Evolutionary conservation across 305 asterid species (phyloP).

Genomic region (Rubia occidens): DNA sequence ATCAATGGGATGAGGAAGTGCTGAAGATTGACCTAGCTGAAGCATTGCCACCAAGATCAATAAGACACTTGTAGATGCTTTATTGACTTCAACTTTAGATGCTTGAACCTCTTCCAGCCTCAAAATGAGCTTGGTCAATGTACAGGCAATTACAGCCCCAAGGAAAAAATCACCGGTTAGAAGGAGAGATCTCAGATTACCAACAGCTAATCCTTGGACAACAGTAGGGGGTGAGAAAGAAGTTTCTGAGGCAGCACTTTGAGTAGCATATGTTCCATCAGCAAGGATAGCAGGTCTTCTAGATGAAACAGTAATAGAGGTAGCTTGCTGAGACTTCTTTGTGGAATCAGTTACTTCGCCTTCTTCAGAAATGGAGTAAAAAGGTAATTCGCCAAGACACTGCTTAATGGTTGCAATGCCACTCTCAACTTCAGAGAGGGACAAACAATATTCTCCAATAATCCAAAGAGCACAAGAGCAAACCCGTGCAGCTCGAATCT

Average conservation of each 20-base stretch:
- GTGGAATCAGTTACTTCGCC: slow-evolving; percentile 52
- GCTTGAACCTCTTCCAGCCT: slow-evolving; percentile 86
- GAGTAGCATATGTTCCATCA: slow-evolving; percentile 97
- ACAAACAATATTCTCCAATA: slow-evolving; percentile 82
- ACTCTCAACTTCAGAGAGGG: slow-evolving; percentile 82
- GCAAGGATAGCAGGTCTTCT: slow-evolving; percentile 92
- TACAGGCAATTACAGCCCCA: slow-evolving; percentile 80
- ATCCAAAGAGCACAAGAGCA: slow-evolving; percentile 59
- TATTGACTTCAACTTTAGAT: slow-evolving; percentile 62
- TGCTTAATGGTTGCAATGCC: slow-evolving; percentile 52
- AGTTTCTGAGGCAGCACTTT: slow-evolving; percentile 69
- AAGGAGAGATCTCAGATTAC: slow-evolving; percentile 83
- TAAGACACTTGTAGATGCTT: slow-evolving; percentile 47
- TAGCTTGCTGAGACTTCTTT: slow-evolving; percentile 65
- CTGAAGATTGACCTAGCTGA: slow-evolving; percentile 79
- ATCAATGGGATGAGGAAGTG: slow-evolving; percentile 87
- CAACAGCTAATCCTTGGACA: slow-evolving; percentile 51
- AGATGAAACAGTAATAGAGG: slow-evolving; percentile 77
- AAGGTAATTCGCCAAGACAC: slow-evolving; percentile 89
- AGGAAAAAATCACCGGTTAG: slow-evolving; percentile 91
- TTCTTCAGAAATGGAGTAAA: slow-evolving; percentile 68
- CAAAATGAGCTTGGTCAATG: slow-evolving; percentile 64
- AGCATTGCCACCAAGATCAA: slow-evolving; percentile 71
- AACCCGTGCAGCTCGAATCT: slow-evolving; percentile 89
- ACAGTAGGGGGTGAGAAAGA: slow-evolving; percentile 61